Evolutionary conservation across 2,329 filamentous ascomycete species (phyloP).

Genomic region (Daldinia sp.): DNA sequence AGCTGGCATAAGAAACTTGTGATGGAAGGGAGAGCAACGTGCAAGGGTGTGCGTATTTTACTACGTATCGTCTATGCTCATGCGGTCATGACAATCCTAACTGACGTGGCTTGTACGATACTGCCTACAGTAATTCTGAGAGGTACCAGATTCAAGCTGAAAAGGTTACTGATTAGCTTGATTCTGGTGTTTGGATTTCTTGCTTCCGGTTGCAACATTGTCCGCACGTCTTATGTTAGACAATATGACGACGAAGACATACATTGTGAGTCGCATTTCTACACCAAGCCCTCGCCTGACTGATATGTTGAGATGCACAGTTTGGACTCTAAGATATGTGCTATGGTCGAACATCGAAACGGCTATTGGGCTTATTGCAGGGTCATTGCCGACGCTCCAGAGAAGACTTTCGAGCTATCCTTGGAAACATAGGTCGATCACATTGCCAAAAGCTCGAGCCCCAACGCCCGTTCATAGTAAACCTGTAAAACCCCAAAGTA

Average conservation of each 20-base stretch:
- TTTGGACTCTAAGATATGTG: conserved; percentile 17
- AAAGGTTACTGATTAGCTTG: conserved; percentile 13
- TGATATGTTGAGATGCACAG: conserved; percentile 3
- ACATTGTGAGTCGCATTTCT: conserved; percentile 29
- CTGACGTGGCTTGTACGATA: conserved; percentile 25
- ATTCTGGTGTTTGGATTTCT: conserved; percentile 28
- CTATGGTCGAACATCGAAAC: conserved; percentile 34
- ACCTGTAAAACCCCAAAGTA: not conserved
- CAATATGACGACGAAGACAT: conserved; percentile 10
- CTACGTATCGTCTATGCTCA: conserved; percentile 7
- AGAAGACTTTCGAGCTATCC: conserved; percentile 11
- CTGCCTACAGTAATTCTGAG: conserved; percentile 27
- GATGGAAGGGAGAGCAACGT: not conserved
- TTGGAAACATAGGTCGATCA: not conserved
- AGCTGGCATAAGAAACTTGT: conserved; percentile 14
- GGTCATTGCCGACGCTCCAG: conserved; percentile 29
- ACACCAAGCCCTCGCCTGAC: too few species aligned
- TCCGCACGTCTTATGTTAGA: conserved; percentile 22
- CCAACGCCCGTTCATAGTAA: conserved; percentile 25
- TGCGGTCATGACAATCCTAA: conserved; percentile 9
- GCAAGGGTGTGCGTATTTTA: not conserved
- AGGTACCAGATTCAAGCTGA: conserved; percentile 18
- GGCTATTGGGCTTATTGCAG: conserved; percentile 28
- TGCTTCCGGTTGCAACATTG: conserved; percentile 32
- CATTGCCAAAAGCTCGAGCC: not conserved